Percentiles rank a stretch among this genome's conserved stretches.
Evolutionary conservation across 306 rosid genomes (phyloP).

Genomic region (Amphicarpaea edgeworthii): DNA sequence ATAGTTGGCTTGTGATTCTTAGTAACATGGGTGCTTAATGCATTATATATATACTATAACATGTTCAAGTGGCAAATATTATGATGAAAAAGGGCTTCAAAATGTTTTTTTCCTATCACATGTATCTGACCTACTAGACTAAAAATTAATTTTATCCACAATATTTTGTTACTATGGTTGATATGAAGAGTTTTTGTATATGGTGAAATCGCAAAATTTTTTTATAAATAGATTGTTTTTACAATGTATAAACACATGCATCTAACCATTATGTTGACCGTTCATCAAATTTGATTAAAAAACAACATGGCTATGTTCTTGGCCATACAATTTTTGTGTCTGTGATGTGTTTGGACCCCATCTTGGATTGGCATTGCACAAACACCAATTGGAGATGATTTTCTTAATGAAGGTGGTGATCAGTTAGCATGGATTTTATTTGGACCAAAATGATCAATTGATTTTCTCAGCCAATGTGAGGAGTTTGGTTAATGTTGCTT

Average conservation of each 20-base stretch:
- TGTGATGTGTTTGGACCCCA: constrained; percentile 43
- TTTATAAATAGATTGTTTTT: too few species aligned
- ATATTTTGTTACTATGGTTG: too few species aligned
- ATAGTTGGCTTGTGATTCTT: constrained; percentile 69
- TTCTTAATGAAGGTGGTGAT: constrained; percentile 25
- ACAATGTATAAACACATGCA: too few species aligned
- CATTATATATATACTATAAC: constrained; percentile 58
- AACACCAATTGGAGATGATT: constrained; percentile 32
- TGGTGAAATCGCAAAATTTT: too few species aligned
- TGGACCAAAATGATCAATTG: constrained; percentile 12
- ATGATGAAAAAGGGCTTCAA: constrained; percentile 15
- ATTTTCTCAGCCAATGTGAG: background rate
- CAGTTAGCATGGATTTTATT: background rate
- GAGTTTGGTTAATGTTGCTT: background rate
- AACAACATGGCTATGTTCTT: constrained; percentile 51
- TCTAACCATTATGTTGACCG: too few species aligned
- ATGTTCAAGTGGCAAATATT: constrained; percentile 54
- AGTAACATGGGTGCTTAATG: constrained; percentile 68
- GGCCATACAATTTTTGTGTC: constrained; percentile 61
- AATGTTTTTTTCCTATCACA: too few species aligned
- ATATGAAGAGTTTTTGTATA: too few species aligned
- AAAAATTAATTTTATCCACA: too few species aligned
- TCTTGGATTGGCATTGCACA: background rate
- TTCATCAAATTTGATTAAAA: too few species aligned
- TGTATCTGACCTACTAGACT: too few species aligned